phyloP scores from a whole-genome alignment of 176 grass and related monocot genomes.

The Canna indica region DNA sequence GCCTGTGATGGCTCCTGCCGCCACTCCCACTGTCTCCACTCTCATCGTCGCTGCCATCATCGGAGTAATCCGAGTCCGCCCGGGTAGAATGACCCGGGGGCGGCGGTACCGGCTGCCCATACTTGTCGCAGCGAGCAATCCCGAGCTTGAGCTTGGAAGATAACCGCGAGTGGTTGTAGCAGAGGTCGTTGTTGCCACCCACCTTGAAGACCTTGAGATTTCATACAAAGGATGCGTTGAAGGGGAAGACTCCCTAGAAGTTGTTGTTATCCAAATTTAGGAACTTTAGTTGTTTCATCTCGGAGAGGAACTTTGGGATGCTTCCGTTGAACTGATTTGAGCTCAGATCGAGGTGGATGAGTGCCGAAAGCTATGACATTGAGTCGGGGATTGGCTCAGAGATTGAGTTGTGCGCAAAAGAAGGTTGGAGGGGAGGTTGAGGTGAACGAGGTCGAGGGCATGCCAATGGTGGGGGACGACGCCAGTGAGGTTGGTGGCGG shows the following conservation, averaged over 20 bases:
- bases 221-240: slow-evolving; percentile 54
- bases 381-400: slow-evolving; percentile 57
- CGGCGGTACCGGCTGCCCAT: slow-evolving; percentile 59
- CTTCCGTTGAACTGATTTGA: slow-evolving; percentile 84
- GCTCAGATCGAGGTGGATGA: slow-evolving; percentile 65
- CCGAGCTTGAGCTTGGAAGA: slow-evolving; percentile 60
- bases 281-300: slow-evolving; percentile 45
- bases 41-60: slow-evolving; percentile 41
- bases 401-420: slow-evolving; percentile 66
- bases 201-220: slow-evolving; percentile 54
- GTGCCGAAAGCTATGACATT: slow-evolving; percentile 53
- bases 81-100: slow-evolving; percentile 36
- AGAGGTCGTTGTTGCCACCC: slow-evolving; percentile 74
- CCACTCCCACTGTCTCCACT: slow-evolving; percentile 6
- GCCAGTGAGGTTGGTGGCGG: slow-evolving; percentile 66
- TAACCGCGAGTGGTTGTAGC: slow-evolving; percentile 65
- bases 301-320: slow-evolving; percentile 54
- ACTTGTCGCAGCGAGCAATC: slow-evolving; percentile 74
- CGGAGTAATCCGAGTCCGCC: slow-evolving; percentile 40
- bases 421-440: slow-evolving; percentile 78
- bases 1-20: slow-evolving; percentile 35
- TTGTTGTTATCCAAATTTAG: slow-evolving; percentile 83
- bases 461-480: slow-evolving; percentile 86
- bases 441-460: slow-evolving; percentile 57
- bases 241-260: slow-evolving; percentile 69